Percentiles rank a stretch among this genome's conserved stretches.
phyloP scores from a whole-genome alignment of 2,329 filamentous ascomycete genomes.

The Pseudopithomyces chartarum region DNA sequence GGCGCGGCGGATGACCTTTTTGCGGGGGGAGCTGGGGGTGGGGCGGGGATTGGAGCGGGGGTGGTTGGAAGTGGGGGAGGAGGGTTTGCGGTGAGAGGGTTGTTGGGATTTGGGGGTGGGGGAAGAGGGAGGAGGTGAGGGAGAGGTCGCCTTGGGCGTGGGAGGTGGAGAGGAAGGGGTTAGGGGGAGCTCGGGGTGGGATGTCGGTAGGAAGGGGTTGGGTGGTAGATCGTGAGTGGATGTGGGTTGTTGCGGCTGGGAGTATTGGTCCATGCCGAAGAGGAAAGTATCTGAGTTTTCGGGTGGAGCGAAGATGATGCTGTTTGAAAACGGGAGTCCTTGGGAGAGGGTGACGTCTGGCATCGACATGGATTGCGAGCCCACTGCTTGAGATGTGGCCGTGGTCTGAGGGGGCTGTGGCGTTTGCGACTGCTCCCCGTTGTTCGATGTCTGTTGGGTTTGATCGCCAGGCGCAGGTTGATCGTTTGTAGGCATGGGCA shows the following conservation, averaged over 20 bases:
- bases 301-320: slow-evolving; percentile 41
- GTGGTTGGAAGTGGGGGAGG: slow-evolving; percentile 29
- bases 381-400: slow-evolving; percentile 18
- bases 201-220: slow-evolving; percentile 10
- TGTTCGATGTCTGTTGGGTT: slow-evolving; percentile 4
- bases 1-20: slow-evolving; percentile 54
- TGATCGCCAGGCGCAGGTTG: slow-evolving; percentile 11
- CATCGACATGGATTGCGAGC: slow-evolving; percentile 18
- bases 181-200: slow-evolving; percentile 29
- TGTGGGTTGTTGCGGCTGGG: slow-evolving; percentile 14
- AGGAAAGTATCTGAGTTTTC: slow-evolving; percentile 40
- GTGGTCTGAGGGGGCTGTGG: slow-evolving; percentile 18
- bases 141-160: slow-evolving; percentile 26
- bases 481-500: slow-evolving; percentile 10
- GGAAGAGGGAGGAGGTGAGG: slow-evolving; percentile 34
- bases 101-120: slow-evolving; percentile 7
- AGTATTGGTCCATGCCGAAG: slow-evolving; percentile 46
- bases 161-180: slow-evolving; percentile 30
- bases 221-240: slow-evolving; percentile 19
- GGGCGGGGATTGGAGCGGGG: slow-evolving; percentile 17
- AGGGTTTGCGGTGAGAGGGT: slow-evolving; percentile 23
- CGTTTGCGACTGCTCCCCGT: slow-evolving; percentile 14
- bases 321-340: slow-evolving; percentile 31
- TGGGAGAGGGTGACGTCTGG: slow-evolving; percentile 31
- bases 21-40: slow-evolving; percentile 28